Evolutionary conservation across 2,329 filamentous ascomycete species (phyloP).

Genomic region (Colletotrichum musae): DNA sequence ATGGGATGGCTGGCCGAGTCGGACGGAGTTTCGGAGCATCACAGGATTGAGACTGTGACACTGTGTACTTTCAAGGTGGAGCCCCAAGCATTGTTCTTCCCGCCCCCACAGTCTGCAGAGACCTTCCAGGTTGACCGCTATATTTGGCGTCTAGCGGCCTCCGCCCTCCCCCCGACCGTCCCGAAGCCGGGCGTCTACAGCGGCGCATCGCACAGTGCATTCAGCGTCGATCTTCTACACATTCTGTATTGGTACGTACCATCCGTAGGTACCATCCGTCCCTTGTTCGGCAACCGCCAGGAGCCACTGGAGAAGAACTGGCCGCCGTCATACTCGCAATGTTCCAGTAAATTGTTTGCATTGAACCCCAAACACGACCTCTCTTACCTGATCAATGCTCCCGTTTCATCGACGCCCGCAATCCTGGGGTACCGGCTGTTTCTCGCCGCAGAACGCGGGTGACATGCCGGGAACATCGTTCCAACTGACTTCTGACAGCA

Average conservation of each 20-base stretch:
- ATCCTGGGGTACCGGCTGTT: slow-evolving; percentile 22
- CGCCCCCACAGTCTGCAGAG: background rate
- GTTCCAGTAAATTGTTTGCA: slow-evolving; percentile 28
- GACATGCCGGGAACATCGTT: slow-evolving; percentile 24
- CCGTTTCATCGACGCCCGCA: slow-evolving; percentile 31
- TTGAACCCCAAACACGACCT: slow-evolving; percentile 38
- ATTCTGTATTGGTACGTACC: no score
- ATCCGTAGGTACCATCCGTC: background rate
- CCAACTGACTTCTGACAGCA: slow-evolving; percentile 22
- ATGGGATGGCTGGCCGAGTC: slow-evolving; percentile 2
- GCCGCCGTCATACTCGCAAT: slow-evolving; percentile 15
- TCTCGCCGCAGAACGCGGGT: background rate
- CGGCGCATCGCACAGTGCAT: slow-evolving; percentile 27
- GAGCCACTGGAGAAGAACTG: slow-evolving; percentile 6
- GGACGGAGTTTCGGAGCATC: slow-evolving; percentile 25
- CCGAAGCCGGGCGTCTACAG: slow-evolving; percentile 12
- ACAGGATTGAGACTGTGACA: slow-evolving; percentile 3
- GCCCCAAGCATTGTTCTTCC: background rate
- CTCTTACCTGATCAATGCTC: slow-evolving; percentile 37
- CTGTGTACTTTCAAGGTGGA: slow-evolving; percentile 8
- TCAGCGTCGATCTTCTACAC: background rate
- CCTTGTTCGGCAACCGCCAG: background rate
- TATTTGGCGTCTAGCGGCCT: slow-evolving; percentile 11
- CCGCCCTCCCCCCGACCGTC: slow-evolving; percentile 18
- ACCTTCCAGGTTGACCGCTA: background rate